Base-by-base conservation (phyloP, 768 basidiomycete species). In the Podaxis rugospora region DNA sequence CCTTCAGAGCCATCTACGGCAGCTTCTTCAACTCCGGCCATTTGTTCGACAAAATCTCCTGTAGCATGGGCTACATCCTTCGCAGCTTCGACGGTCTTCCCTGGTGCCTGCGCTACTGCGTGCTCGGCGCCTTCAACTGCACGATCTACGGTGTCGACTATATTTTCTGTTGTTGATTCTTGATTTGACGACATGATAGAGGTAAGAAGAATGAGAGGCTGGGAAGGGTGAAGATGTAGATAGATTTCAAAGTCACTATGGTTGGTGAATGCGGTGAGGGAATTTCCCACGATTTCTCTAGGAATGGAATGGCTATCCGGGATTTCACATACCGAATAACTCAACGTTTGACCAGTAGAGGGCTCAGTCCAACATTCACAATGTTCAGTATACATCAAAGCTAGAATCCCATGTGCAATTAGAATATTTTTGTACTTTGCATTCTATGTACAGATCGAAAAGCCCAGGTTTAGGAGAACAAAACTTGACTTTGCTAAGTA, bases 21-120 rank as follows among this genome's bases (percentile, higher is more conserved):
- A 13, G 21, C 63, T 21, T 65, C 59, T 14, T 59, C 63, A 32
- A 63, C 66, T 7, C 62, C 65, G 58, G 62, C 63, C 70, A 72
- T 72, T 47, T 71, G 65, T 39, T 74, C 74, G 11, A 69, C 67
- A 55, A 72, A 69, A 56, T 70, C 67, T 57, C 64, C 65, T 47
- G 71, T 71, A 4, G 72, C 72, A 35, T 67, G 65, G 11, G 59
- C 68, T n/a, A 71, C 66, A 18, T 71, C 68, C 10, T n/a, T 62
- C 5, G 65, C 63, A 23, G 61, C 66, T 58, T 66, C 66, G 46
- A 66, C 65, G 13, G 63, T 66, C 18, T 60, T 62, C 28, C 65
- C 66, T 14, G 62, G 64, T 16, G 52, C 66, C 27, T 65, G 47
- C 50, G 64, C 64, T 23, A 70, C 66, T 5, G 44, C 65, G 3